Base-by-base conservation (phyloP, 352 stramenopile species). In the Pythium guiyangense region DNA sequence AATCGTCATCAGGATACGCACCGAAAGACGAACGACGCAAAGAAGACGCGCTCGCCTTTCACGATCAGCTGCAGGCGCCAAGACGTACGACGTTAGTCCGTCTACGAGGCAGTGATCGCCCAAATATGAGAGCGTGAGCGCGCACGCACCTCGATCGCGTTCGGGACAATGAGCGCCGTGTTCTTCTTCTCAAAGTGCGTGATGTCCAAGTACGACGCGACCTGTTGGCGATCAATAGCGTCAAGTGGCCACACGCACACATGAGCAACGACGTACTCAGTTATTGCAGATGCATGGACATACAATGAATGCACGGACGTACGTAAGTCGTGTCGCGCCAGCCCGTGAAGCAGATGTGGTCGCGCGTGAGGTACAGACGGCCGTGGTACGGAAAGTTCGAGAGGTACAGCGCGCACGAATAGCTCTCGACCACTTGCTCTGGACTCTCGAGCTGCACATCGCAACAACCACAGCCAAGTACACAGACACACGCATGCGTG, bases 1-100 rank as follows among this genome's bases (percentile, higher is more conserved):
- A 37, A 11, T 37, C 31, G 25, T 37, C 46, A 49, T 35, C 9
- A 29, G 40, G 8, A 12, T 3, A 54, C 55, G 39, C 47, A 92
- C 84, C 85, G 69, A 59, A 89, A 94, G 0, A 94, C 72, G 62
- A 92, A 93, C 12, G 85, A 94, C 31, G 85, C 71, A 60, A 94
- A 89, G 53, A 94, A 94, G 0, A 84, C 64, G 20, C 81, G 85
- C 12, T 90, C 78, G 45, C 78, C 76, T 54, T 81, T 79, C 29
- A 82, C 71, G 3, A 72, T 90, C 26, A 87, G 64, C 81, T 90
- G 52, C 29, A 53, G 2, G 52, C 26, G 52, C 40, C 42, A 43
- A 27, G 9, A 40, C 12, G 37, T 18, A 3, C 34, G 34, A 12
- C 14, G 37, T 43, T 8, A 44, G 39, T 44, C n/a, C 10, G 39